phyloP scores from a whole-genome alignment of 768 basidiomycete genomes.

The Rhizopogon roseolus region DNA sequence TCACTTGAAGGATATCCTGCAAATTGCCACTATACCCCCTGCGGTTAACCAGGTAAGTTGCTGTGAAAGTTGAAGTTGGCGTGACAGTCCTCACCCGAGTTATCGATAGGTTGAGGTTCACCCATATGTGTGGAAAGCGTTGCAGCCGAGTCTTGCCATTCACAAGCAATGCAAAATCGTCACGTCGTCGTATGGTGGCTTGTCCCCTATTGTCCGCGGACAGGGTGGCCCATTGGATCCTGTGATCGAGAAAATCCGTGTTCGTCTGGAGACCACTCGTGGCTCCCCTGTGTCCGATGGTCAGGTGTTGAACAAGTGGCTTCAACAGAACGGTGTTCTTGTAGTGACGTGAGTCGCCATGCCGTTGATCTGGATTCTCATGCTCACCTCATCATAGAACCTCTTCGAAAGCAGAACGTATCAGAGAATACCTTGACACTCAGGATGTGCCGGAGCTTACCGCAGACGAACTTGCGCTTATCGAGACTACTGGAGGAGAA shows the following conservation, averaged over 20 bases:
- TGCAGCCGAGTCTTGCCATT: slow-evolving; percentile 30
- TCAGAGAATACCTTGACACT: slow-evolving; percentile 29
- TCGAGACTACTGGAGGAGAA: slow-evolving; percentile 22
- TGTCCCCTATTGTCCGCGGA: slow-evolving; percentile 31
- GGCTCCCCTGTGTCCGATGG: slow-evolving; percentile 21
- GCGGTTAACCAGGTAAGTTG: slow-evolving; percentile 47
- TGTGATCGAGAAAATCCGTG: slow-evolving; percentile 30
- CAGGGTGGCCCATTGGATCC: slow-evolving; percentile 36
- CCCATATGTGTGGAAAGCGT: slow-evolving; percentile 44
- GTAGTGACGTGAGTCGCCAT: slow-evolving; percentile 24
- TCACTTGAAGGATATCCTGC: slow-evolving; percentile 39
- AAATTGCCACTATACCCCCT: slow-evolving; percentile 39
- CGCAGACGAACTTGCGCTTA: slow-evolving; percentile 15
- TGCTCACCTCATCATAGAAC: slow-evolving; percentile 19
- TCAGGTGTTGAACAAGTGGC: slow-evolving; percentile 26
- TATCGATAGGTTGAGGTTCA: slow-evolving; percentile 44
- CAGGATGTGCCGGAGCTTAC: slow-evolving; percentile 23
- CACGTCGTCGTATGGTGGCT: slow-evolving; percentile 35
- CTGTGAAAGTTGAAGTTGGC: background rate
- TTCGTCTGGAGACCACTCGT: slow-evolving; percentile 19
- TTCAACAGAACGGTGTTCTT: slow-evolving; percentile 23
- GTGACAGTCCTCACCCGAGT: background rate
- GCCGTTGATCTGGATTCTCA: background rate
- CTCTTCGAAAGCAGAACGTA: slow-evolving; percentile 25
- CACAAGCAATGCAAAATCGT: slow-evolving; percentile 33